Base-by-base conservation (phyloP, 805 yeast genomes). In the Lipomyces starkeyi region DNA sequence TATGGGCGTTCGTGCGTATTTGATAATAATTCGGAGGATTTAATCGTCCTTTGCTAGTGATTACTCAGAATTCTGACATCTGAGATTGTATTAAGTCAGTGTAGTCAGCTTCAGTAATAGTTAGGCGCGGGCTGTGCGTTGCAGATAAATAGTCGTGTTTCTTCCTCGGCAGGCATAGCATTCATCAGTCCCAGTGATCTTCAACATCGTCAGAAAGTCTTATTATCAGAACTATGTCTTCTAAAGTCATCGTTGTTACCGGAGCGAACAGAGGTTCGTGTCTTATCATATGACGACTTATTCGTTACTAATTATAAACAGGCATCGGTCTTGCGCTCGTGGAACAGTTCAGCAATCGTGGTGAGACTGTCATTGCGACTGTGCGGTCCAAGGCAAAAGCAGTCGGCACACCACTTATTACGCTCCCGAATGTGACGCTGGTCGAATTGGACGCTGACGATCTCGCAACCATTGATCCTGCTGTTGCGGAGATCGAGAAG, bases 221-320 rank as follows among this genome's bases (percentile, higher is more conserved):
- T 29, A 27, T 27, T 27, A 3, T 29, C 6, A 37, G 3, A 53
- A 53, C 14, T 25, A 57, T 57, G 59, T 57, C 59, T 14, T 3
- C 40, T 34, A 58, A 58, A 58, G 43, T 35, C 17, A n/a, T 58
- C 53, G 61, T 58, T 32, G 53, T 58, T 2, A 58, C 61, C 49
- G 56, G 56, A 53, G 9, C 56, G n/a, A 53, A 53, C 34, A 53
- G 34, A 53, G 56, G 56, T 53, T n/a, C 6, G 20, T 43, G 20
- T 43, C 49, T 6, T 43, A 1, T 5, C 22, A 1, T n/a, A 3
- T 2, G 22, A 7, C 5, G 49, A n/a, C 2, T 43, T 17, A n/a
- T n/a, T 17, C 5, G 8, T 7, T 9, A 22, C 29, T 53, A 5
- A 53, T 8, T 3, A 25, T 25, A 9, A 37, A 0, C 9, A 53